A percentile compares a stretch with the other conserved stretches of the same genome.
Conservation (phyloP, 2,329 filamentous ascomycete genomes). For the Ceratocystis destructans region DNA sequence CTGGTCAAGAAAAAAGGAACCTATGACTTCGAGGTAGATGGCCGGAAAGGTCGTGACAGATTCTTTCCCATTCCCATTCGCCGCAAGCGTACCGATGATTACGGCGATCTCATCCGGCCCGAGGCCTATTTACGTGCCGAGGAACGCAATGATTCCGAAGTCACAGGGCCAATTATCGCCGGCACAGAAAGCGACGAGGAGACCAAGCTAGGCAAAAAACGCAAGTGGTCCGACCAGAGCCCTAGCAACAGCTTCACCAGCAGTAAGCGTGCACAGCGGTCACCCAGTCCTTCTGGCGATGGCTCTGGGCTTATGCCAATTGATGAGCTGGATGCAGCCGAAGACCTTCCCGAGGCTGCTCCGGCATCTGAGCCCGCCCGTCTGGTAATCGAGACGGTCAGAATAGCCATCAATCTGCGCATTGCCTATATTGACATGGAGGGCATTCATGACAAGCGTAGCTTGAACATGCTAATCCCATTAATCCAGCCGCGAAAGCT, state of each 20-base stretch:
- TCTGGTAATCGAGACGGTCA: conserved; percentile 49
- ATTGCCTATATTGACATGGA: conserved; percentile 86
- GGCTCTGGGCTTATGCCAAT: conserved; percentile 29
- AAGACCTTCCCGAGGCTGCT: conserved; percentile 38
- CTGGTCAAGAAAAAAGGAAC: conserved; percentile 76
- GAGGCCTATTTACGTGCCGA: conserved; percentile 91
- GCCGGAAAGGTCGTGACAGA: conserved; percentile 81
- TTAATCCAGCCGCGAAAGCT: conserved; percentile 88
- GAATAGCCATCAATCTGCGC: conserved; percentile 54
- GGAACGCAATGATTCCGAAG: conserved; percentile 63
- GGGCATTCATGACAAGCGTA: conserved; percentile 84
- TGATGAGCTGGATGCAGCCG: conserved; percentile 46
- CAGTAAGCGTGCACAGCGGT: conserved; percentile 47
- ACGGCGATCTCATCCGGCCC: conserved; percentile 81
- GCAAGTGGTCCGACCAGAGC: conserved; percentile 59
- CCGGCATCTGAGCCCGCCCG: conserved; percentile 53
- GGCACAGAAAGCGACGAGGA: conserved; percentile 40
- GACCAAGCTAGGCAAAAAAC: conserved; percentile 71
- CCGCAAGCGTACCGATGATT: conserved; percentile 71
- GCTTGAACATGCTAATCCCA: conserved; percentile 85
- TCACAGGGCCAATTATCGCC: conserved; percentile 7
- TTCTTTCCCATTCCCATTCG: conserved; percentile 81
- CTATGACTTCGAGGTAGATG: conserved; percentile 85
- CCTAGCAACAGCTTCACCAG: conserved; percentile 24
- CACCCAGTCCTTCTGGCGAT: conserved; percentile 31